phyloP scores from a whole-genome alignment of 345 rosid genomes.

The Salix arbutifolia region DNA sequence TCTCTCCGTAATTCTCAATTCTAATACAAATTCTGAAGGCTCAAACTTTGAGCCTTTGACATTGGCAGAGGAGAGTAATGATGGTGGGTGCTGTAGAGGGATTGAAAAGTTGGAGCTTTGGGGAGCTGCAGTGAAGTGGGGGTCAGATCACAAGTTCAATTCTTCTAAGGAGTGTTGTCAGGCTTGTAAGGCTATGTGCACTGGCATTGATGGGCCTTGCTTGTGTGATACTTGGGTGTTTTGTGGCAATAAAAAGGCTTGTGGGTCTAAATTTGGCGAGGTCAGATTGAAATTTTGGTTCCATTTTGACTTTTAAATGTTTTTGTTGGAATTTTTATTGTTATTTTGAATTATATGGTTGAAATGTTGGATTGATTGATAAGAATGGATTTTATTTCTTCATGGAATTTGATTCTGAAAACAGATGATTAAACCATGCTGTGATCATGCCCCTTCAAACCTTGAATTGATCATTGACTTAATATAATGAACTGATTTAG shows the following conservation, averaged over 20 bases:
- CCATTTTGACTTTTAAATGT: not conserved
- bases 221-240: constrained; percentile 96
- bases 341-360: not conserved
- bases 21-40: constrained; percentile 17
- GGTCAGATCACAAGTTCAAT: constrained; percentile 81
- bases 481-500: not conserved
- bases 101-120: constrained; percentile 81
- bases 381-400: not conserved
- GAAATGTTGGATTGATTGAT: not conserved
- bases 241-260: constrained; percentile 66
- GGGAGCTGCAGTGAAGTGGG: constrained; percentile 99
- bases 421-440: not conserved
- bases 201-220: constrained; percentile 83
- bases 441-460: not conserved
- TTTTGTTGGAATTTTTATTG: not conserved
- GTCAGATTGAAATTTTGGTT: constrained; percentile 31
- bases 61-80: constrained; percentile 16
- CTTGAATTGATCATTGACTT: not conserved
- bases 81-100: constrained; percentile 71
- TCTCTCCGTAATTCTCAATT: constrained; percentile 43
- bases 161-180: constrained; percentile 64
- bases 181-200: constrained; percentile 90
- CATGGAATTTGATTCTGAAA: not conserved
- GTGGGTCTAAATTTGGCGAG: constrained; percentile 90
- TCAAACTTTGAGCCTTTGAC: constrained; percentile 9